These are phyloP conservation scores for Gaultheria prostrata DNA, from an alignment of 148 eudicot species.

Conservation along the genomic window DNA sequence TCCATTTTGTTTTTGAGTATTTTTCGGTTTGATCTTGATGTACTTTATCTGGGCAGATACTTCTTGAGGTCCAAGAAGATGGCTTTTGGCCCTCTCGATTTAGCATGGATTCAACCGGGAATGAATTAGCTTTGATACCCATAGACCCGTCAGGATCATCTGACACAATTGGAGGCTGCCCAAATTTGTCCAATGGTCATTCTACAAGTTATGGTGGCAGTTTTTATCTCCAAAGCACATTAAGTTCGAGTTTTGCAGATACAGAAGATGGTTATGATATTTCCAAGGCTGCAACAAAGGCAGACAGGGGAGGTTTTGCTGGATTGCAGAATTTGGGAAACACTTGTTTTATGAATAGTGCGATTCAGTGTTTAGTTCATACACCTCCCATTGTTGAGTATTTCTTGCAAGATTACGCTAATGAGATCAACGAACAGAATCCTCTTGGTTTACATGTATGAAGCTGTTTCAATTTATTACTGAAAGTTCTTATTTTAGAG, in stretches of 20 bases:
- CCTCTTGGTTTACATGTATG: slow-evolving; percentile 91
- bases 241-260: slow-evolving; percentile 37
- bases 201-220: slow-evolving; percentile 46
- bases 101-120: slow-evolving; percentile 61
- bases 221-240: slow-evolving; percentile 32
- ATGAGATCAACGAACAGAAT: slow-evolving; percentile 82
- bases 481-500: not conserved
- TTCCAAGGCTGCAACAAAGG: slow-evolving; percentile 33
- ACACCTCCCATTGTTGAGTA: slow-evolving; percentile 80
- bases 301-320: slow-evolving; percentile 73
- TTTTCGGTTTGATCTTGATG: slow-evolving; percentile 2
- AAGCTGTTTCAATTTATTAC: slow-evolving; percentile 7
- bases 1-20: not conserved
- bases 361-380: slow-evolving; percentile 94
- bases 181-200: slow-evolving; percentile 71
- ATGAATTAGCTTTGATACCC: slow-evolving; percentile 81
- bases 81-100: slow-evolving; percentile 31
- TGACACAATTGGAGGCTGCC: slow-evolving; percentile 83
- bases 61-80: slow-evolving; percentile 55
- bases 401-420: slow-evolving; percentile 71
- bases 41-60: slow-evolving; percentile 46
- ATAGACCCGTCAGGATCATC: slow-evolving; percentile 77
- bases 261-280: slow-evolving; percentile 48
- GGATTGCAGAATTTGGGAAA: slow-evolving; percentile 95
- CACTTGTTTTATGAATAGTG: slow-evolving; percentile 98